A percentile compares a stretch with the other conserved stretches of the same genome.
phyloP scores from a whole-genome alignment of 306 rosid species.

The Luffa acutangula region DNA sequence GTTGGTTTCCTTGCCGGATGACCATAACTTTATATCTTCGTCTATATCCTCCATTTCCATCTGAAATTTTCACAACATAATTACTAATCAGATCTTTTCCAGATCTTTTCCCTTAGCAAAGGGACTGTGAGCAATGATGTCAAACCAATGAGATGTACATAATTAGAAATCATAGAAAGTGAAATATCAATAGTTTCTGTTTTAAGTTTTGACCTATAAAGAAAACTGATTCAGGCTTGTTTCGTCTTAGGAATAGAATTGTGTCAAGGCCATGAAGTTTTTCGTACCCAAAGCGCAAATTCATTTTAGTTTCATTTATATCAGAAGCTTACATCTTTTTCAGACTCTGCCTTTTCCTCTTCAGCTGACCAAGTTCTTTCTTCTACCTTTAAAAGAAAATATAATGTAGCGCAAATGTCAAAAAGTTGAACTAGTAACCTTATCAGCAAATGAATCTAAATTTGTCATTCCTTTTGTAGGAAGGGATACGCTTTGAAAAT shows the following conservation, averaged over 20 bases:
- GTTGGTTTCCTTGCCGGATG: conserved; percentile 64
- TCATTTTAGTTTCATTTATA: not conserved
- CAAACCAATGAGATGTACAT: not conserved
- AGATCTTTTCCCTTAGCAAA: not conserved
- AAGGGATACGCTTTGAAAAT: not conserved
- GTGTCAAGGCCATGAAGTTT: not conserved
- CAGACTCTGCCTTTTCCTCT: conserved; percentile 17
- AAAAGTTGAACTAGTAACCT: not conserved
- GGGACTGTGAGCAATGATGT: not conserved
- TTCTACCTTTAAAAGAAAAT: conserved; percentile 18
- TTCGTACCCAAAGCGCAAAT: not conserved
- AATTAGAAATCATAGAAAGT: not conserved
- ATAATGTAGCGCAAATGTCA: not conserved
- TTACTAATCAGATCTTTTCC: not conserved
- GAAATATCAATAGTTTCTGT: not conserved
- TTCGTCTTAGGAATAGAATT: not conserved
- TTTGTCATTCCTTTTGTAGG: not conserved
- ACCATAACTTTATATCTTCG: conserved; percentile 70
- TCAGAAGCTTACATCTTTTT: conserved; percentile 23
- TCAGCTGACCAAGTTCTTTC: conserved; percentile 16
- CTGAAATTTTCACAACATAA: conserved; percentile 16
- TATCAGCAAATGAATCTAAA: not conserved
- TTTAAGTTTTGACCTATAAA: not conserved
- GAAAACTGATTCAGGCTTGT: not conserved
- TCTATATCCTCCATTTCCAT: conserved; percentile 50